Conservation (phyloP, 305 asterid species). For the Fraxinus dipetala region DNA sequence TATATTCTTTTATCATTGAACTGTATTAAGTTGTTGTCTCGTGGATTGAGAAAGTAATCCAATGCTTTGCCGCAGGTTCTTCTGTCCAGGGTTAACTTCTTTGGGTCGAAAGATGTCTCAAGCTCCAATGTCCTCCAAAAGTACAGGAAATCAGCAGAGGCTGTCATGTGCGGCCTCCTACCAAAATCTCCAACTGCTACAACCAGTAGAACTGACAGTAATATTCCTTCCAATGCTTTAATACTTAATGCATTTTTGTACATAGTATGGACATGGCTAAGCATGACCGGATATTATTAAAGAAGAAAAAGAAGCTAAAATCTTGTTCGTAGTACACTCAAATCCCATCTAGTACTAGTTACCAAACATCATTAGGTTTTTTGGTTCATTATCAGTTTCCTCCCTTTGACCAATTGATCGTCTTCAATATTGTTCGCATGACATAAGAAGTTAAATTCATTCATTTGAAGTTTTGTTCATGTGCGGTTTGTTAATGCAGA, state of each 20-base stretch:
- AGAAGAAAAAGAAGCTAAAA: neutral
- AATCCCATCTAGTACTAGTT: neutral
- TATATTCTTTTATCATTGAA: neutral
- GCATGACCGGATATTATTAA: neutral
- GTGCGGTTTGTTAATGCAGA: conserved; percentile 38
- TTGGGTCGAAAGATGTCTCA: conserved; percentile 55
- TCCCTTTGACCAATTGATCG: neutral
- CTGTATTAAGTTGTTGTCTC: neutral
- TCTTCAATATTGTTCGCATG: neutral
- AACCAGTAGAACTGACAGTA: conserved; percentile 73
- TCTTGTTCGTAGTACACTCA: neutral
- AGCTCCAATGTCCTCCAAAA: conserved; percentile 51
- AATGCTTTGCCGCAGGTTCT: conserved; percentile 55
- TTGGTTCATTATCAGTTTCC: neutral
- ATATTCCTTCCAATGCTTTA: conserved; percentile 17
- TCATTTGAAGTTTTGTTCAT: neutral
- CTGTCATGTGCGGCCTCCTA: conserved; percentile 92
- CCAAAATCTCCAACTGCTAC: conserved; percentile 94
- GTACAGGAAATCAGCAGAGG: conserved; percentile 81
- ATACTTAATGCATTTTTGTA: neutral
- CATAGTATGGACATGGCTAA: neutral
- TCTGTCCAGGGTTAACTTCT: conserved; percentile 78
- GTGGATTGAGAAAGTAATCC: neutral
- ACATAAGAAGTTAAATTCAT: neutral
- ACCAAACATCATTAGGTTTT: neutral